Evolutionary conservation across 352 stramenopile species (phyloP), one percentile per base, ranked within the genome.

Genomic region (Phytophthora agathidicida): DNA sequence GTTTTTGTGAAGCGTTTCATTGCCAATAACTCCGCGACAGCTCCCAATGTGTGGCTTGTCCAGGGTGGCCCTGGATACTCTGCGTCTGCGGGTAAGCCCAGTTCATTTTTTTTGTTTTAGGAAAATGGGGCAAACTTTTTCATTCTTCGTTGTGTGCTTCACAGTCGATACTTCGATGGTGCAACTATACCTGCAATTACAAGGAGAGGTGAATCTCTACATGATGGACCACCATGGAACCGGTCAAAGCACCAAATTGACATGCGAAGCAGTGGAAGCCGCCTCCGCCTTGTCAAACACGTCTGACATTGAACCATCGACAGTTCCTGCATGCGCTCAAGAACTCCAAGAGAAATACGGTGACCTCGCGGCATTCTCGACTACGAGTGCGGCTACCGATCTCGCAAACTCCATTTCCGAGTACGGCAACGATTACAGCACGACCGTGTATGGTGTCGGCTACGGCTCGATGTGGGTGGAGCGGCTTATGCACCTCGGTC

Each of bases 151-250:
- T 22, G 11, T 27, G 17, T 36, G 17, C 22, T 52, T 38, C n/a
- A 16, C 43, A 80, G 67, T 77, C 66, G 71, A 80, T 19, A 43
- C 26, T 4, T 32, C 24, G 11, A 70, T 80, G 58, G 19, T 53
- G 4, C 23, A 23, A 1, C 24, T 76, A 2, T 51, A 67, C 14
- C 13, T 28, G 8, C 5, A 32, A 16, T 28, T 68, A 3, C 13
- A 55, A 8, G 57, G 47, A 26, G 27, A 43, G 4, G 67, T 68
- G 10, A 75, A 77, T 19, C 45, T 80, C 10, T 77, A 81, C 45
- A 80, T 65, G 36, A 76, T 81, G 65, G 68, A 81, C 43, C 57
- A 81, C 20, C 68, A 68, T 24, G 74, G 71, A 32, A 75, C 71
- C 1, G 74, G 74, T 3, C 57, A 69, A 1, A 79, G 57, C 24